Evolutionary conservation across 2,329 filamentous ascomycete species (phyloP), one percentile per base, ranked within the genome.

Genomic region (Beauveria asiatica): DNA sequence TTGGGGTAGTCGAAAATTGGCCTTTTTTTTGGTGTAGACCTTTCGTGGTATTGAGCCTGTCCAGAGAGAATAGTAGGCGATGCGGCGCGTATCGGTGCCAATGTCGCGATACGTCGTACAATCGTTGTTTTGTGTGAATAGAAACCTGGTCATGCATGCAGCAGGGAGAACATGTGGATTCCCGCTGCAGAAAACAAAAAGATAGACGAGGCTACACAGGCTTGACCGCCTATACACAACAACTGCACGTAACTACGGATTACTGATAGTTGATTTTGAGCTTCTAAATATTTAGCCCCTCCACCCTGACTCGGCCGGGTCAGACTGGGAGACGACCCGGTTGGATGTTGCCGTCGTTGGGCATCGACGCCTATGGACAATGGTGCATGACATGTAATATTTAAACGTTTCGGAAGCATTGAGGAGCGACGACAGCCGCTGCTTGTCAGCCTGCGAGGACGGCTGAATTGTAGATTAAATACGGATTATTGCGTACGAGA

Each of bases 261-360:
- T 30, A 33, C 30, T 33, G 30, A 11, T 33, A 33, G 30, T 33
- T 33, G 33, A 10, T 16, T 37, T 16, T 37, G 33, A 52, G 41
- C 39, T 59, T 59, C 57, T 39, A n/a, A n/a, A n/a, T n/a, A n/a
- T n/a, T n/a, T n/a, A 19, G 57, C 33, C 57, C 57, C 41, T 45
- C 56, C 13, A 17, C 27, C 21, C 49, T 45, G 48, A 37, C 39
- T 41, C 49, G 41, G 48, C 39, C 27, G 56, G 46, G 46, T 33
- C 46, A 44, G 46, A 58, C 9, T 44, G 17, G 19, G 49, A 37
- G 44, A 19, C 7, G 23, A 59, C 39, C 57, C 57, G 57, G 46
- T 53, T 52, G 57, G 49, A 41, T 46, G 48, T 30, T 19, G 48
- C 11, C 3, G 19, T 30, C 23, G 57, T 59, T 39, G 57, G 57